Conservation (phyloP, 163 green algal genomes). For the Volvox carteri region DNA sequence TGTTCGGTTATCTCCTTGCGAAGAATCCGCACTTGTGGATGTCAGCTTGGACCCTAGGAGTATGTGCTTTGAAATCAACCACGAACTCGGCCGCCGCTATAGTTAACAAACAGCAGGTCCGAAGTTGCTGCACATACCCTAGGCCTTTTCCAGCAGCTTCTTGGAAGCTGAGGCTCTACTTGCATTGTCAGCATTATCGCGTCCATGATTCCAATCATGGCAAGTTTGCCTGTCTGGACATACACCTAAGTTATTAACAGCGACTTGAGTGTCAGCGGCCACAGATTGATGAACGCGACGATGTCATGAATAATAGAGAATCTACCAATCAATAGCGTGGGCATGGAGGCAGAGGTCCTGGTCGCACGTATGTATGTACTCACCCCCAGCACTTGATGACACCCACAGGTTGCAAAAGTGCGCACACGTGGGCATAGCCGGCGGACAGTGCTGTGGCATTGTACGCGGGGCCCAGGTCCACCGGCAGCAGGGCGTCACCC, state of each 20-base stretch:
- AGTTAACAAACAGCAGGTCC: too few relatives aligned
- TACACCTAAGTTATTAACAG: neutral
- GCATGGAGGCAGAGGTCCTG: neutral
- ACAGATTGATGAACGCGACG: neutral
- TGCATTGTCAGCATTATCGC: too few relatives aligned
- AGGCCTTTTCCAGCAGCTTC: too few relatives aligned
- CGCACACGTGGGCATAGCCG: neutral
- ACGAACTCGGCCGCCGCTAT: too few relatives aligned
- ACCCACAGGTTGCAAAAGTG: neutral
- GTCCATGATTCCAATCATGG: neutral
- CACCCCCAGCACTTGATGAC: conserved; percentile 1
- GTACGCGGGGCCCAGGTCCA: neutral
- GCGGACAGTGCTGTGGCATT: neutral
- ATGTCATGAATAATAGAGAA: neutral
- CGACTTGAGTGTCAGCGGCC: neutral
- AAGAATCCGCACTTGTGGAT: too few relatives aligned
- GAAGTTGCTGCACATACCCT: too few relatives aligned
- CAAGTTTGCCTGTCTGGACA: neutral
- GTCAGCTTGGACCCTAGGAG: too few relatives aligned
- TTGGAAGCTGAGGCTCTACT: too few relatives aligned
- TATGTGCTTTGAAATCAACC: too few relatives aligned
- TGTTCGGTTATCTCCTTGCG: too few relatives aligned
- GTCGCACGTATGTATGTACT: neutral
- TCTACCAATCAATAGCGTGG: neutral
- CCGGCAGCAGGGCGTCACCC: neutral